Evolutionary conservation across 805 yeast species (phyloP).

Genomic region (Wickerhamiella cacticola): DNA sequence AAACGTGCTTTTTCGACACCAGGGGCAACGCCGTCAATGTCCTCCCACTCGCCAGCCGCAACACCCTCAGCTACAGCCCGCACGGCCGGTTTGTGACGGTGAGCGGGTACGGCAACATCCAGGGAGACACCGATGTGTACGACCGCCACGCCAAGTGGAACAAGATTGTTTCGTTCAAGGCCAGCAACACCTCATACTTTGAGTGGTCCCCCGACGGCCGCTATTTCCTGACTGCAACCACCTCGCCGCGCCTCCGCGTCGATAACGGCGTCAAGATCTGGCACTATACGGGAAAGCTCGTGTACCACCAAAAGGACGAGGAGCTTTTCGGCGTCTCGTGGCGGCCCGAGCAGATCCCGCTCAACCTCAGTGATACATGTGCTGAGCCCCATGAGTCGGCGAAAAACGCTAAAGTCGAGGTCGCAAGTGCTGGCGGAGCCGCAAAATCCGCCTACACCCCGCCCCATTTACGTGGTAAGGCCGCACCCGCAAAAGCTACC

Average conservation of each 20-base stretch:
- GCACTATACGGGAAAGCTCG: conserved; percentile 78
- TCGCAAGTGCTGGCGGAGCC: conserved; percentile 37
- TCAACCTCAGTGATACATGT: conserved; percentile 33
- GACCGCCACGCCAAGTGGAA: conserved; percentile 80
- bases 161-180: conserved; percentile 72
- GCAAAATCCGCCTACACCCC: conserved; percentile 92
- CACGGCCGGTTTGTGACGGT: conserved; percentile 82
- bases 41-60: conserved; percentile 76
- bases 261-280: conserved; percentile 91
- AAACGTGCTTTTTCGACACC: conserved; percentile 86
- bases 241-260: conserved; percentile 91
- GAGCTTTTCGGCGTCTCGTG: conserved; percentile 76
- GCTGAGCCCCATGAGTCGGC: conserved; percentile 66
- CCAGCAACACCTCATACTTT: conserved; percentile 90
- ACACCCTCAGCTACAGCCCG: conserved; percentile 85
- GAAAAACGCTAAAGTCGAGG: conserved; percentile 30
- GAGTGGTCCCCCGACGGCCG: conserved; percentile 98
- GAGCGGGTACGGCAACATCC: conserved; percentile 96
- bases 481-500: conserved; percentile 26
- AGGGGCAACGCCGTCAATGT: conserved; percentile 80
- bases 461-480: conserved; percentile 68
- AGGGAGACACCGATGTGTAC: conserved; percentile 89
- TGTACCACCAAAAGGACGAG: conserved; percentile 63
- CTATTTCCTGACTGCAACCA: conserved; percentile 85
- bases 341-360: conserved; percentile 60